A percentile compares a stretch with the other conserved stretches of the same genome.
Conservation (phyloP, 768 basidiomycete genomes). For the Suillus placidus region DNA sequence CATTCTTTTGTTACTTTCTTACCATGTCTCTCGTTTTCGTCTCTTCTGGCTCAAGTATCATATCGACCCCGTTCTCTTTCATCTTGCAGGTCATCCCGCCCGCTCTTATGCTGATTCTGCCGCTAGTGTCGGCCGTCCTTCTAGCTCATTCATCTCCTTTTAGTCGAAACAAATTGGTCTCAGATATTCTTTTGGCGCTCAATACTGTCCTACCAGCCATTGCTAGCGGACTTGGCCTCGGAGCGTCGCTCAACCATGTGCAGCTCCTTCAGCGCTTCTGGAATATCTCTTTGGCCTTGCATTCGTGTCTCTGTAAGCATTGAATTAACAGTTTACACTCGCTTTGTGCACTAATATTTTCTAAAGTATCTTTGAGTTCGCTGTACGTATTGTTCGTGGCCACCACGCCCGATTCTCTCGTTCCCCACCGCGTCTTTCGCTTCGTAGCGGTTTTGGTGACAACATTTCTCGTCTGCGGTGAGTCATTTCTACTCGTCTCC, state of each 20-base stretch:
- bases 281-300: conserved; percentile 20
- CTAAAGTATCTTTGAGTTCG: conserved; percentile 29
- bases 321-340: background rate
- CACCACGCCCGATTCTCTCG: conserved; percentile 10
- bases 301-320: conserved; percentile 28
- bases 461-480: conserved; percentile 32
- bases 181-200: conserved; percentile 19
- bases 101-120: conserved; percentile 29
- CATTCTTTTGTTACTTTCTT: conserved; percentile 4
- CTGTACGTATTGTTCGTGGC: conserved; percentile 24
- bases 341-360: background rate
- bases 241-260: conserved; percentile 15
- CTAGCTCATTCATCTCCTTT: conserved; percentile 13
- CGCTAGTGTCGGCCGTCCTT: conserved; percentile 23
- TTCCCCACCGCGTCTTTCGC: conserved; percentile 16
- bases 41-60: background rate
- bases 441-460: conserved; percentile 21
- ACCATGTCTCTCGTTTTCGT: background rate
- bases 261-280: conserved; percentile 19
- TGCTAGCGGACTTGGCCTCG: conserved; percentile 25
- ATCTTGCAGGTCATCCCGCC: conserved; percentile 17
- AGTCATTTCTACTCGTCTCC: conserved; percentile 9
- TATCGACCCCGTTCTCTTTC: background rate
- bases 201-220: conserved; percentile 27
- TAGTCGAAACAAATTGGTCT: conserved; percentile 13